A percentile compares a stretch with the other conserved stretches of the same genome.
These are phyloP conservation scores for Debaryomyces maramus DNA, from an alignment of 805 yeast species.

Conservation along the genomic window DNA sequence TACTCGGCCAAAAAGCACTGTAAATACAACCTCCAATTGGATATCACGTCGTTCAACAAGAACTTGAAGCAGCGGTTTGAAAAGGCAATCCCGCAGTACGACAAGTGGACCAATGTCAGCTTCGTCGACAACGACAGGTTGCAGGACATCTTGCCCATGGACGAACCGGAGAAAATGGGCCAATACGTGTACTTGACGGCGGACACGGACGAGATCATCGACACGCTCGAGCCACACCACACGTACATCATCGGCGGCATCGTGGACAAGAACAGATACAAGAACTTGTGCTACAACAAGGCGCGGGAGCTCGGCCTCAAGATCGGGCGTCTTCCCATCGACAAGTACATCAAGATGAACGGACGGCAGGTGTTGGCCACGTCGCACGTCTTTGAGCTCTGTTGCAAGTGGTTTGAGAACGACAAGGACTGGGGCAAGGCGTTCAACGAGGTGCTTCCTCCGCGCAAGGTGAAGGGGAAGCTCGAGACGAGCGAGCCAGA, in stretches of 20 bases:
- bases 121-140: slow-evolving; percentile 42
- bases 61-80: slow-evolving; percentile 70
- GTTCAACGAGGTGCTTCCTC: slow-evolving; percentile 84
- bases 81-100: slow-evolving; percentile 54
- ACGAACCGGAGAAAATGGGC: slow-evolving; percentile 27
- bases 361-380: slow-evolving; percentile 92
- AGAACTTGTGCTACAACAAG: slow-evolving; percentile 74
- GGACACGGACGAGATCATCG: slow-evolving; percentile 74
- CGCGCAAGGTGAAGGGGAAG: slow-evolving; percentile 49
- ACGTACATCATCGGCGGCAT: slow-evolving; percentile 94
- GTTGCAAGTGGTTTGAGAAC: slow-evolving; percentile 73
- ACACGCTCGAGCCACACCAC: slow-evolving; percentile 60
- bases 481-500: not conserved
- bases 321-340: slow-evolving; percentile 84
- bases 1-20: slow-evolving; percentile 77
- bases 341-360: slow-evolving; percentile 73
- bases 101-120: slow-evolving; percentile 65
- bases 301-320: slow-evolving; percentile 70
- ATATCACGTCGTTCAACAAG: slow-evolving; percentile 65
- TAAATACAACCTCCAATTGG: slow-evolving; percentile 54
- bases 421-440: slow-evolving; percentile 80
- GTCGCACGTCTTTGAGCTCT: slow-evolving; percentile 88
- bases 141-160: slow-evolving; percentile 26
- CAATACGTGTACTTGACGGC: slow-evolving; percentile 76
- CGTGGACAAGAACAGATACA: slow-evolving; percentile 91